A percentile compares a stretch with the other conserved stretches of the same genome.
phyloP scores from a whole-genome alignment of 805 yeast genomes.

The Lachancea kluyveri region DNA sequence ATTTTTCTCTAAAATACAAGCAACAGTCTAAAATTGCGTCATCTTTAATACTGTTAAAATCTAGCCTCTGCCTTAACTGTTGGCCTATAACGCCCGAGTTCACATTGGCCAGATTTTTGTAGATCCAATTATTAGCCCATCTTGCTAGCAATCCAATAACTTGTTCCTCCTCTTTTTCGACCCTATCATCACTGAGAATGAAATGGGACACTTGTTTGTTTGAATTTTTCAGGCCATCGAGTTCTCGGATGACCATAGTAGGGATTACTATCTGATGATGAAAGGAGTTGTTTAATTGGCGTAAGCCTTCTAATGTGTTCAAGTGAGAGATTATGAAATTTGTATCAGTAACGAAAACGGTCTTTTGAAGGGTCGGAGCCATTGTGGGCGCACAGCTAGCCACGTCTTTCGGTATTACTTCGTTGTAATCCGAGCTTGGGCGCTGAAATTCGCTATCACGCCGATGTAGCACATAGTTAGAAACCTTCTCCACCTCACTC shows the following conservation, averaged over 20 bases:
- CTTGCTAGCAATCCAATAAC: slow-evolving; percentile 57
- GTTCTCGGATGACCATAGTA: slow-evolving; percentile 58
- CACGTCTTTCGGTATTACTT: slow-evolving; percentile 7
- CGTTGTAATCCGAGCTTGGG: neutral
- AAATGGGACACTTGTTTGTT: slow-evolving; percentile 13
- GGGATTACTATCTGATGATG: slow-evolving; percentile 61
- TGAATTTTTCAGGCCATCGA: slow-evolving; percentile 73
- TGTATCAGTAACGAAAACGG: slow-evolving; percentile 68
- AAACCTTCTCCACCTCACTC: slow-evolving; percentile 37
- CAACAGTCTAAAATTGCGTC: slow-evolving; percentile 87
- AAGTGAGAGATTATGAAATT: slow-evolving; percentile 74
- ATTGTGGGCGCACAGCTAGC: neutral
- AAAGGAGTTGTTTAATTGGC: slow-evolving; percentile 34
- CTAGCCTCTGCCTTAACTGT: slow-evolving; percentile 46
- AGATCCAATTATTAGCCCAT: slow-evolving; percentile 76
- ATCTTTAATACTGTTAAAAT: slow-evolving; percentile 48
- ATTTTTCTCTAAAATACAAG: slow-evolving; percentile 45
- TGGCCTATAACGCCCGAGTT: slow-evolving; percentile 59
- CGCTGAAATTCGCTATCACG: slow-evolving; percentile 8
- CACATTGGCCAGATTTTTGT: slow-evolving; percentile 45
- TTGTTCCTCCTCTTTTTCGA: slow-evolving; percentile 6
- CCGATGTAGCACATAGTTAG: slow-evolving; percentile 35
- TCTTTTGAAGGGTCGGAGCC: slow-evolving; percentile 3
- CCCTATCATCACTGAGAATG: slow-evolving; percentile 9
- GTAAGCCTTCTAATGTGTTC: slow-evolving; percentile 47